Evolutionary conservation across 106 monocot species (phyloP).

Genomic region (Dendrobium chrysotoxum): DNA sequence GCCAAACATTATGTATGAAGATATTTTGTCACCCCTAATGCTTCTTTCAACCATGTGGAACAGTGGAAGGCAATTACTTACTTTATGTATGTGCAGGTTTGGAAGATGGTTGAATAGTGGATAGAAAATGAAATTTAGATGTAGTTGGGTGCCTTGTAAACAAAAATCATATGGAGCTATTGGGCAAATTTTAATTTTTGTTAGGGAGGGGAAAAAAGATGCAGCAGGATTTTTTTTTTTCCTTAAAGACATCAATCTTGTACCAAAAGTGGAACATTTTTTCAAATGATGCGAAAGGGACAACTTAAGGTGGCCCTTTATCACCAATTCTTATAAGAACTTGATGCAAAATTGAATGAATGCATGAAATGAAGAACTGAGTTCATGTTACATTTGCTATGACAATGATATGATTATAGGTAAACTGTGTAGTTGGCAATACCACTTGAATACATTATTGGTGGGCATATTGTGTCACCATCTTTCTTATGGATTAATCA

Average conservation of each 20-base stretch:
- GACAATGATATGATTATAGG: neutral
- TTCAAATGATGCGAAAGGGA: neutral
- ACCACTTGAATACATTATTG: neutral
- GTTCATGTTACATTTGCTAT: neutral
- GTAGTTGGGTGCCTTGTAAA: neutral
- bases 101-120: too few species aligned
- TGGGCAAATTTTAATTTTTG: neutral
- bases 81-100: too few species aligned
- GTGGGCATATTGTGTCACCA: too few species aligned
- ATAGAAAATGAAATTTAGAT: too few species aligned
- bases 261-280: neutral
- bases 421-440: neutral
- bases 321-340: neutral
- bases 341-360: neutral
- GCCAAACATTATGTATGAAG: too few species aligned
- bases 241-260: neutral
- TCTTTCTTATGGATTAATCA: neutral
- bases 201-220: neutral
- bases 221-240: neutral
- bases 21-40: too few species aligned
- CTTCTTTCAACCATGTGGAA: too few species aligned
- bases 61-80: too few species aligned
- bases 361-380: neutral
- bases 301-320: neutral
- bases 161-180: neutral